Percentiles rank a stretch among this genome's conserved stretches.
phyloP scores from a whole-genome alignment of 2,329 filamentous ascomycete species.

The Colletotrichum tropicicola region DNA sequence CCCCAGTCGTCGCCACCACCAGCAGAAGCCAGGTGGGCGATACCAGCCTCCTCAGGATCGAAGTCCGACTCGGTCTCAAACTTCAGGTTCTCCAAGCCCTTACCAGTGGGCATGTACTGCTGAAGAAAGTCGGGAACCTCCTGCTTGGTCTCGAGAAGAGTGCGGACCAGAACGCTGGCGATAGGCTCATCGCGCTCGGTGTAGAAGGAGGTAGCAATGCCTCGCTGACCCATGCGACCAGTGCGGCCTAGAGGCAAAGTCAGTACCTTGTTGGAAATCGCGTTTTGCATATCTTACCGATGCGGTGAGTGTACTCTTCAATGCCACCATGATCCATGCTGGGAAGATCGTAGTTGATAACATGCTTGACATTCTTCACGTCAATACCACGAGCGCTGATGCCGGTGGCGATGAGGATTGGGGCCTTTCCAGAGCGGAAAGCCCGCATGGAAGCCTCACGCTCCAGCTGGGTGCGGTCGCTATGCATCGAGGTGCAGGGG shows the following conservation, averaged over 20 bases:
- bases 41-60: conserved; percentile 46
- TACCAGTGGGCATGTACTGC: conserved; percentile 64
- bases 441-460: conserved; percentile 90
- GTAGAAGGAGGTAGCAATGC: conserved; percentile 90
- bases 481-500: conserved; percentile 88
- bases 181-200: conserved; percentile 79
- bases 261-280: background rate
- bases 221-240: conserved; percentile 88
- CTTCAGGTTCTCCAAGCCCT: conserved; percentile 51
- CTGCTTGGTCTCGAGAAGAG: conserved; percentile 83
- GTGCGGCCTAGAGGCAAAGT: conserved; percentile 73
- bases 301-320: conserved; percentile 92
- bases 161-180: conserved; percentile 78
- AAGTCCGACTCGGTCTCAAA: conserved; percentile 66
- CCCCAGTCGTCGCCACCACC: conserved; percentile 29
- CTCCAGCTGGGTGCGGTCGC: conserved; percentile 87
- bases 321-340: conserved; percentile 82
- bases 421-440: conserved; percentile 78
- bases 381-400: conserved; percentile 90
- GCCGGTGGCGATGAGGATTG: conserved; percentile 87
- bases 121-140: conserved; percentile 84
- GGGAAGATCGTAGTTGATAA: conserved; percentile 94
- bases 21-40: conserved; percentile 36
- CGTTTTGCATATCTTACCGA: conserved; percentile 66
- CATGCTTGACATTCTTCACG: conserved; percentile 84